These are phyloP conservation scores for Hypoxylon fuscum DNA, from an alignment of 495 filamentous ascomycete genomes.

Conservation along the genomic window DNA sequence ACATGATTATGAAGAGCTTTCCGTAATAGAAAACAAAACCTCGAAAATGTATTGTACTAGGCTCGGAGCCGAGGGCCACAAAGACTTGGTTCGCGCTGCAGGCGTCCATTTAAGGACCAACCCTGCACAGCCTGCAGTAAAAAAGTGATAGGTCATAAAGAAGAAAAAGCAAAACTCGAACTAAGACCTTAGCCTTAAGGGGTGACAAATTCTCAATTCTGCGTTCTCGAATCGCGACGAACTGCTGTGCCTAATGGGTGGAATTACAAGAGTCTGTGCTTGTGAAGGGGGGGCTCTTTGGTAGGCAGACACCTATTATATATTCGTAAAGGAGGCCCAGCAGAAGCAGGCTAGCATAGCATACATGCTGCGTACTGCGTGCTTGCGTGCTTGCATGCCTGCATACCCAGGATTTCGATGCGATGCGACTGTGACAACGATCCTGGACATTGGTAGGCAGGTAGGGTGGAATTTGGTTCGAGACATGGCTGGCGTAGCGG, in stretches of 20 bases:
- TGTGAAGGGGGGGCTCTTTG: not conserved
- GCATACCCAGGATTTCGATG: conserved; percentile 19
- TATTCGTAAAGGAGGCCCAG: conserved; percentile 13
- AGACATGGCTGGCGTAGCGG: conserved; percentile 37
- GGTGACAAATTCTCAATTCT: conserved; percentile 8
- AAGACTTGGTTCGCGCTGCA: conserved; percentile 38
- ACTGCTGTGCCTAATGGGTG: conserved; percentile 1
- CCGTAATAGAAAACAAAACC: conserved; percentile 10
- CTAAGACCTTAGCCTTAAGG: conserved; percentile 1
- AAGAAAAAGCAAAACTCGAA: conserved; percentile 6
- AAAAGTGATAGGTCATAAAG: conserved; percentile 36
- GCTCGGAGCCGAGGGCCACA: conserved; percentile 32
- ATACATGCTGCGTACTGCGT: conserved; percentile 20
- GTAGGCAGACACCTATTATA: conserved; percentile 14
- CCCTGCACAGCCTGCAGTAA: conserved; percentile 12
- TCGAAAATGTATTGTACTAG: conserved; percentile 17
- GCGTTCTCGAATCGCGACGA: conserved; percentile 8
- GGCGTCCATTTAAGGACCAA: conserved; percentile 35
- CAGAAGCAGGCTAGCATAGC: conserved; percentile 21
- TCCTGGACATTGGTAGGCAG: conserved; percentile 23
- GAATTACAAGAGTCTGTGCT: conserved; percentile 2
- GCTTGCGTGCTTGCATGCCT: conserved; percentile 20
- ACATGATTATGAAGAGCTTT: conserved; percentile 14
- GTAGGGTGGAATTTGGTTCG: conserved; percentile 1
- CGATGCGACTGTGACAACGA: conserved; percentile 32